Base-by-base conservation (phyloP, 1,139 yeast genomes). In the Pichia sp. region DNA sequence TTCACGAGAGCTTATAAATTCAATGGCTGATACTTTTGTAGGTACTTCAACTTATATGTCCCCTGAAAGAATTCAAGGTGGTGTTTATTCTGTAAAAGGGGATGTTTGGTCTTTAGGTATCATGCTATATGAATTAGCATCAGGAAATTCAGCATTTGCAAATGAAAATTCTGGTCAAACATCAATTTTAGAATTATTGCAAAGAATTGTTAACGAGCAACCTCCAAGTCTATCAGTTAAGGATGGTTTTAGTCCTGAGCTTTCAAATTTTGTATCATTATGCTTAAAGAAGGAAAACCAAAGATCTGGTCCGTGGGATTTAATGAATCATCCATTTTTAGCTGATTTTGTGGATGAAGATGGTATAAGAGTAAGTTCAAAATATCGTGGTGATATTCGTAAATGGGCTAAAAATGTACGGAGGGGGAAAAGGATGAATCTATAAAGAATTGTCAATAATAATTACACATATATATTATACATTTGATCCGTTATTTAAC, bases 11-110 rank as follows among this genome's bases (percentile, higher is more conserved):
- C 72, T 92, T 48, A 86, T 87, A 47, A 89, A 90, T 62, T 89
- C 97, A 0, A 76, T 92, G 50, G 97, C 97, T 0, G 96, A 92
- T 56, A 92, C 97, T 0, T 92, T 92, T 70, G 97, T 92, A 10
- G 98, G 98, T 1, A 92, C 98, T 1, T 87, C 96, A 1, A 87
- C 95, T 2, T 92, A 92, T 60, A 92, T 92, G 98, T 87, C 97
- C 1, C 98, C 98, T 0, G 98, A 92, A 60, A 75, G 98, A 52
- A 92, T 92, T 46, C 96, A 87, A 65, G 98, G 98, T 11, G 87
- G 87, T 40, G 82, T 82, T 16, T 92, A 92, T 64, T 85, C 96
- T 7, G 85, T 90, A 25, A 89, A 90, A 56, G 90, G 96, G 30
- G 98, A 92, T 62, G 92, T 92, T 12, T 92, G 98, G 98, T 87